phyloP scores from a whole-genome alignment of 1,284 basidiomycete genomes.

The Hypsizygus ulmarius region DNA sequence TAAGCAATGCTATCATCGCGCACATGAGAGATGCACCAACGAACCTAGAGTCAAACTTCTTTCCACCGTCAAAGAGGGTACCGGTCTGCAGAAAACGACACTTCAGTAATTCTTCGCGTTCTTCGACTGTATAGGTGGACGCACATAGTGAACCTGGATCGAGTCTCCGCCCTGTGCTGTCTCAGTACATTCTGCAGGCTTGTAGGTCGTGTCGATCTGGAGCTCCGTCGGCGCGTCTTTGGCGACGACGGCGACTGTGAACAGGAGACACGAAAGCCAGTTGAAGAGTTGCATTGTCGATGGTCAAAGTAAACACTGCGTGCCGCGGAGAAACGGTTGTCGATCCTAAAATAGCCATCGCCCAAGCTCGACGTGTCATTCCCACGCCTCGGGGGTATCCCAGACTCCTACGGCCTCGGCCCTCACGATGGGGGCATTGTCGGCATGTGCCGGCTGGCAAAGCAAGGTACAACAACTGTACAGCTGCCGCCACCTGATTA shows the following conservation, averaged over 20 bases:
- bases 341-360: not conserved
- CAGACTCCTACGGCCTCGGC: constrained; percentile 3
- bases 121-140: constrained; percentile 26
- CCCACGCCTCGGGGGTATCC: constrained; percentile 1
- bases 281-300: constrained; percentile 45
- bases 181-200: constrained; percentile 56
- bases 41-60: constrained; percentile 83
- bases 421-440: too few species aligned
- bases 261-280: constrained; percentile 40
- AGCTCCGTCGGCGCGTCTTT: constrained; percentile 53
- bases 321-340: constrained; percentile 6
- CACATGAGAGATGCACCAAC: constrained; percentile 19
- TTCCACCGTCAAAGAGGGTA: constrained; percentile 65
- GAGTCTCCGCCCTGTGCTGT: constrained; percentile 65
- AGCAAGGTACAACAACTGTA: constrained; percentile 34
- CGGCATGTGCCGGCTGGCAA: constrained; percentile 16
- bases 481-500: constrained; percentile 31
- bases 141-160: constrained; percentile 77
- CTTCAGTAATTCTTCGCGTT: not conserved
- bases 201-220: constrained; percentile 56
- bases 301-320: constrained; percentile 2
- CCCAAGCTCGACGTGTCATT: constrained; percentile 10
- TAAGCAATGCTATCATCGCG: too few species aligned
- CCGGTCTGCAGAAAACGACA: constrained; percentile 54
- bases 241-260: constrained; percentile 39